A percentile compares a stretch with the other conserved stretches of the same genome.
These are phyloP conservation scores for Fusarium begoniae DNA, from an alignment of 2,329 filamentous ascomycete species.

Conservation along the genomic window DNA sequence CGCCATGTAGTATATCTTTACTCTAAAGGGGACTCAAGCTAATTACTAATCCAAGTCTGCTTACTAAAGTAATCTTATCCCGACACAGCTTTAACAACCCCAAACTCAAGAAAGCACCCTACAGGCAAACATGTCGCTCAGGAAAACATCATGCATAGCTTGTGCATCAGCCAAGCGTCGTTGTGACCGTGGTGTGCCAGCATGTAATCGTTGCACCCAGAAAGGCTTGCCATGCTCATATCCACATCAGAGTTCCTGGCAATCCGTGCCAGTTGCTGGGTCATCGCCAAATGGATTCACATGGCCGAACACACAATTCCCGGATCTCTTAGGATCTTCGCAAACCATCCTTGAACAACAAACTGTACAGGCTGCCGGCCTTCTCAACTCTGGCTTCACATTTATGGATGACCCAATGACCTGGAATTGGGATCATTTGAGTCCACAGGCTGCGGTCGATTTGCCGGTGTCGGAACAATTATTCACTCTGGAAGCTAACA, in stretches of 20 bases:
- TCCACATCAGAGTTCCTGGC: background rate
- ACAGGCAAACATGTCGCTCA: conserved; percentile 8
- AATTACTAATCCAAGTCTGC: no score
- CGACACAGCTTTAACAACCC: no score
- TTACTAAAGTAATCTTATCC: no score
- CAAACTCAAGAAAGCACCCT: background rate
- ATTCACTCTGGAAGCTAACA: background rate
- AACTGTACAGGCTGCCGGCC: background rate
- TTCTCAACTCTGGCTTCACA: background rate
- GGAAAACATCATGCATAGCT: conserved; percentile 12
- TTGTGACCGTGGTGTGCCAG: conserved; percentile 5
- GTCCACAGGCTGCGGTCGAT: background rate
- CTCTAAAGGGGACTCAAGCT: no score
- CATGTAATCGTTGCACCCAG: conserved; percentile 1
- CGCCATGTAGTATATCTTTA: no score
- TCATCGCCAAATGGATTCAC: background rate
- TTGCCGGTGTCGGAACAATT: background rate
- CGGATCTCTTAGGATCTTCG: background rate
- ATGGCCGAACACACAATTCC: background rate
- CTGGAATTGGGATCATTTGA: background rate
- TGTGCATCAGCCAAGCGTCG: conserved; percentile 14
- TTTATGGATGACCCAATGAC: background rate
- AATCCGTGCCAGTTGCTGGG: background rate
- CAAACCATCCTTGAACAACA: background rate
- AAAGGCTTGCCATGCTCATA: conserved; percentile 2